These are phyloP conservation scores for Saxophila tyrrhenica DNA, from an alignment of 495 filamentous ascomycete species.

Conservation along the genomic window DNA sequence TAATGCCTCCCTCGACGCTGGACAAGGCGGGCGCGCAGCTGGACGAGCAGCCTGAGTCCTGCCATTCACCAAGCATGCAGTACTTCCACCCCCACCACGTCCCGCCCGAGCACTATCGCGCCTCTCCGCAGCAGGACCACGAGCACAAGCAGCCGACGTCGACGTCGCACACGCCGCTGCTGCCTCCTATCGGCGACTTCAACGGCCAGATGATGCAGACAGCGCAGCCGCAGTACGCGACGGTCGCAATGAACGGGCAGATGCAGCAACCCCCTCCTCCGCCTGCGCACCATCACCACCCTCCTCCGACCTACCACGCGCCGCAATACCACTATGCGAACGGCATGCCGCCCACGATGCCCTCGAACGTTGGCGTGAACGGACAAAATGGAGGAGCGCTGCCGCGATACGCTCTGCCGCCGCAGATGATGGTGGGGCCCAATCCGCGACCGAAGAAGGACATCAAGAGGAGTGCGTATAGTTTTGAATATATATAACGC, in stretches of 20 bases:
- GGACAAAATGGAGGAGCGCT: neutral
- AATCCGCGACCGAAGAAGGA: slow-evolving; percentile 92
- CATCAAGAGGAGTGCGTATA: slow-evolving; percentile 65
- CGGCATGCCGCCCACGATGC: slow-evolving; percentile 7
- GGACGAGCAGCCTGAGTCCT: neutral
- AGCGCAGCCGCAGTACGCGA: slow-evolving; percentile 7
- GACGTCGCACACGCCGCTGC: neutral
- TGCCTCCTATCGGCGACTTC: slow-evolving; percentile 6
- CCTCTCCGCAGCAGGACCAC: neutral
- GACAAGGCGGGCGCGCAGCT: neutral
- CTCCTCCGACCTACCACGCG: neutral
- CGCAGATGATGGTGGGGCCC: slow-evolving; percentile 46
- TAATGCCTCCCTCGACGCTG: neutral
- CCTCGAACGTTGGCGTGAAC: slow-evolving; percentile 1
- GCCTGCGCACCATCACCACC: neutral
- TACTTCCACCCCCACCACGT: neutral
- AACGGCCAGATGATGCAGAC: neutral
- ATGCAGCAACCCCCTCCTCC: neutral
- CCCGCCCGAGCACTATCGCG: neutral
- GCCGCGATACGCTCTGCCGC: slow-evolving; percentile 51
- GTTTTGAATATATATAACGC: neutral
- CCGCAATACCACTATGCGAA: slow-evolving; percentile 1
- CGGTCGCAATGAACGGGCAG: neutral
- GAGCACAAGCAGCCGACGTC: neutral
- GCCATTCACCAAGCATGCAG: neutral